Evolutionary conservation across 805 yeast species (phyloP).

Genomic region (Saccharomycopsis oosterbeekiorum): DNA sequence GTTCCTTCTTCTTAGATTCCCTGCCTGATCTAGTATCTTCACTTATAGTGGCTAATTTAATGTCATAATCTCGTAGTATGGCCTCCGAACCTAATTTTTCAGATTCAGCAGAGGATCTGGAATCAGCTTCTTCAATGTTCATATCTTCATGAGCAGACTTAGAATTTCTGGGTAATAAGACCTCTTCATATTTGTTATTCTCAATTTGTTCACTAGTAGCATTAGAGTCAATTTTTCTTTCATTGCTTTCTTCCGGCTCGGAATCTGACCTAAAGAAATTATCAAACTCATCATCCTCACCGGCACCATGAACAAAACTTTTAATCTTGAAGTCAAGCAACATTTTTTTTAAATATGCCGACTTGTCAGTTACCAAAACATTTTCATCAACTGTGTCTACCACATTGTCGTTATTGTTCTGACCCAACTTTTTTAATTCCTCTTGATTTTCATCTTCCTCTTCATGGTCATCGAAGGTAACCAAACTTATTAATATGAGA

Average conservation of each 20-base stretch:
- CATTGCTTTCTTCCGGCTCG: not conserved
- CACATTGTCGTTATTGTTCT: not conserved
- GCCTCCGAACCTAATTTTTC: not conserved
- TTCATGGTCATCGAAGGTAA: slow-evolving; percentile 28
- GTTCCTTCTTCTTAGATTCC: not conserved
- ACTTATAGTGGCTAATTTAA: not conserved
- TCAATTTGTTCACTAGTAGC: not conserved
- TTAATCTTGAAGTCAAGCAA: not conserved
- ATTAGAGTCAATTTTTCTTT: not conserved
- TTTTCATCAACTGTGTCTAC: slow-evolving; percentile 3
- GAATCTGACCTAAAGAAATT: slow-evolving; percentile 1
- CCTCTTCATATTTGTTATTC: not conserved
- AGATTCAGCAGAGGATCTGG: not conserved
- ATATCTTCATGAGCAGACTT: not conserved
- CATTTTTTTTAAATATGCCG: not conserved
- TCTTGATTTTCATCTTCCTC: not conserved
- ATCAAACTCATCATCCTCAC: slow-evolving; percentile 4
- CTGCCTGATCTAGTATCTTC: not conserved
- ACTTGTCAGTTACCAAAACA: not conserved
- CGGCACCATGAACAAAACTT: slow-evolving; percentile 3
- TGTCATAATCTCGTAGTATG: not conserved
- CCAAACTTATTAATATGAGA: slow-evolving; percentile 49
- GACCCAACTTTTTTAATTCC: slow-evolving; percentile 1
- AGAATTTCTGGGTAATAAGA: not conserved
- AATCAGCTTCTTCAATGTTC: not conserved